Evolutionary conservation across 73 alveolate genomes (phyloP).

Genomic region (Uronychia setigera): DNA sequence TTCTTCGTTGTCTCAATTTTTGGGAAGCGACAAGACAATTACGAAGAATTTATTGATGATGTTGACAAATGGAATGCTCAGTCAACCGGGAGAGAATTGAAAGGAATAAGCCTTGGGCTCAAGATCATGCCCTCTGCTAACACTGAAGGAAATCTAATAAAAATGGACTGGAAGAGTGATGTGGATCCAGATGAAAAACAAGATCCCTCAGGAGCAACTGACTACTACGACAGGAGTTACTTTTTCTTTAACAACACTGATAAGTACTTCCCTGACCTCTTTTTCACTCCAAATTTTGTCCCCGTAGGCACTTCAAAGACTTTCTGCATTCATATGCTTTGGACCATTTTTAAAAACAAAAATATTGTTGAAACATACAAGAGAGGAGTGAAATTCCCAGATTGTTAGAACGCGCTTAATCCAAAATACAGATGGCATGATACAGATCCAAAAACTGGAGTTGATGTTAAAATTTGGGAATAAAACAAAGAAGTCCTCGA

Average conservation of each 20-base stretch:
- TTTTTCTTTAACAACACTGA: neutral
- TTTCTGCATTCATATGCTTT: neutral
- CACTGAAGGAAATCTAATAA: slow-evolving; percentile 15
- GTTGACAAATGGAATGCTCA: slow-evolving; percentile 8
- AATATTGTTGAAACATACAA: neutral
- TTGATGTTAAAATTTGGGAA: neutral
- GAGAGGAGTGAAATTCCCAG: neutral
- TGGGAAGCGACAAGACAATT: neutral
- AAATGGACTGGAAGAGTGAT: neutral
- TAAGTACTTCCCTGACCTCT: neutral
- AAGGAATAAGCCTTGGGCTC: slow-evolving; percentile 21
- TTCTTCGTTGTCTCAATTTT: neutral
- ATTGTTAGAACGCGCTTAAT: neutral
- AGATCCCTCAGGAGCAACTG: neutral
- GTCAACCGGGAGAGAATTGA: neutral
- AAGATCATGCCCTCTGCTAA: slow-evolving; percentile 37
- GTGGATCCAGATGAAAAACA: neutral
- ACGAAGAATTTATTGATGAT: neutral
- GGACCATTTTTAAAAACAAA: neutral
- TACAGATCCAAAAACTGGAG: neutral
- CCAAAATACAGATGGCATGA: neutral
- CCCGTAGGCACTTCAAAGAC: neutral
- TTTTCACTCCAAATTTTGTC: neutral
- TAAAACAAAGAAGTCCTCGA: neutral
- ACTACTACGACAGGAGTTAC: neutral